A percentile compares a stretch with the other conserved stretches of the same genome.
Conservation (phyloP, 2,329 filamentous ascomycete genomes). For the Diplodia intermedia region DNA sequence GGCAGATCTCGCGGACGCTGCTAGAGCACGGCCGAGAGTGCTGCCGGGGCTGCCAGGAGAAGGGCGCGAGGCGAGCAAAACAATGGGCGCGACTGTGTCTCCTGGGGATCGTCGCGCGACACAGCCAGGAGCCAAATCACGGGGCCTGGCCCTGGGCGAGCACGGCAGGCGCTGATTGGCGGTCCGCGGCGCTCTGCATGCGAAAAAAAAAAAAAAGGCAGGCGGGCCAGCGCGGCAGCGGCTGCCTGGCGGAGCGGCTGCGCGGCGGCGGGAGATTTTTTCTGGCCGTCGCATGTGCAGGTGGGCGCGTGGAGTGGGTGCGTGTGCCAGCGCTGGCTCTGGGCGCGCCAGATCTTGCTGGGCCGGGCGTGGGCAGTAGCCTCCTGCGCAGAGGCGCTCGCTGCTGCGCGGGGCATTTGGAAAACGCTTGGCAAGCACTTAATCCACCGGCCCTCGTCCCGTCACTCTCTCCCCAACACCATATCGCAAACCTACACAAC, state of each 20-base stretch:
- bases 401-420: constrained; percentile 29
- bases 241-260: constrained; percentile 23
- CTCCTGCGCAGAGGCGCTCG: constrained; percentile 20
- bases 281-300: constrained; percentile 6
- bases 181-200: constrained; percentile 1
- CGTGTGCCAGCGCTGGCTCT: not conserved
- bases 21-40: constrained; percentile 10
- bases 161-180: constrained; percentile 15
- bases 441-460: constrained; percentile 32
- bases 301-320: constrained; percentile 15
- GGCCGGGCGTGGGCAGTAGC: constrained; percentile 17
- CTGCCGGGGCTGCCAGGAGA: constrained; percentile 21
- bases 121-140: constrained; percentile 25
- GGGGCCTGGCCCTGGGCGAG: constrained; percentile 7
- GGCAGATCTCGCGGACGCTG: constrained; percentile 22
- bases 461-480: constrained; percentile 34
- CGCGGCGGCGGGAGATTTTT: constrained; percentile 14
- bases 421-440: constrained; percentile 27
- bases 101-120: constrained; percentile 28
- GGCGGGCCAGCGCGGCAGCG: constrained; percentile 17
- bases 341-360: constrained; percentile 21
- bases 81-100: constrained; percentile 19
- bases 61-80: constrained; percentile 22
- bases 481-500: constrained; percentile 31
- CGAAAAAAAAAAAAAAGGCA: constrained; percentile 10